phyloP scores from a whole-genome alignment of 352 stramenopile species.

The Pythium oligandrum region DNA sequence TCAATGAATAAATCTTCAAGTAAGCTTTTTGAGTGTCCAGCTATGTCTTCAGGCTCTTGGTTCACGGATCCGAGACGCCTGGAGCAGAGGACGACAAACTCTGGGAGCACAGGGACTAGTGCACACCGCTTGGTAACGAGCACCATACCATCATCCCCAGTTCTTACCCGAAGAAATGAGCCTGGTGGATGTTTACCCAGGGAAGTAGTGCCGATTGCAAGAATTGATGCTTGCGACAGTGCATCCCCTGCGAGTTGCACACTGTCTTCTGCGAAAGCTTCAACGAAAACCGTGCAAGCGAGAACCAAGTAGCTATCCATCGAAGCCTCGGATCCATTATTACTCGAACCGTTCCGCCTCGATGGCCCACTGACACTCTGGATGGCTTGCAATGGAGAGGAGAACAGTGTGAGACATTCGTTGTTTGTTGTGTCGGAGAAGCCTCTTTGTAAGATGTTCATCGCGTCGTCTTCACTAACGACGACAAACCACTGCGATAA shows the following conservation, averaged over 20 bases:
- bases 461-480: conserved; percentile 27
- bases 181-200: too few relatives aligned
- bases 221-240: too few relatives aligned
- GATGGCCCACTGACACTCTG: too few relatives aligned
- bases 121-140: too few relatives aligned
- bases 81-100: conserved; percentile 16
- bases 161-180: too few relatives aligned
- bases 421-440: conserved; percentile 4
- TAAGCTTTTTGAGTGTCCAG: neutral
- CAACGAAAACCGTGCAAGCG: conserved; percentile 10
- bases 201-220: too few relatives aligned
- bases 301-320: conserved; percentile 13
- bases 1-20: conserved; percentile 6
- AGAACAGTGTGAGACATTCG: conserved; percentile 8
- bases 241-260: neutral
- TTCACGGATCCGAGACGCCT: conserved; percentile 1
- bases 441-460: conserved; percentile 30
- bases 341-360: too few relatives aligned
- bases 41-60: neutral
- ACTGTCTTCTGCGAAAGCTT: conserved; percentile 4
- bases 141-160: too few relatives aligned
- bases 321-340: too few relatives aligned
- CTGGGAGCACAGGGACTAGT: conserved; percentile 1
- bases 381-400: conserved; percentile 9
- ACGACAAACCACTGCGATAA: conserved; percentile 40